Evolutionary conservation across 495 filamentous ascomycete species (phyloP).

Genomic region (Aspergillus carlsbadensis): DNA sequence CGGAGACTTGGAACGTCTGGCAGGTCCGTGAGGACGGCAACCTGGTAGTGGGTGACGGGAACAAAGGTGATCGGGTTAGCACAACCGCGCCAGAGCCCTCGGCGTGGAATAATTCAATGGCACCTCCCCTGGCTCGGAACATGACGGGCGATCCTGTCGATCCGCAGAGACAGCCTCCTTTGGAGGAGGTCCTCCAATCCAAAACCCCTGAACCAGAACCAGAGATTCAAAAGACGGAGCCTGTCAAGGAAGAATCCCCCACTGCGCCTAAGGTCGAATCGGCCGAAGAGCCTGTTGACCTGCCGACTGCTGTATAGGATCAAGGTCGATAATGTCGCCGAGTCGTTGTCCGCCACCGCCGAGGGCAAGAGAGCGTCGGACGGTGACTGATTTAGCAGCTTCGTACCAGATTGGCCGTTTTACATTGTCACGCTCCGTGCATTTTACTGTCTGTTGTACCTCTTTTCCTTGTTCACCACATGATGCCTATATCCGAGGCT

Average conservation of each 20-base stretch:
- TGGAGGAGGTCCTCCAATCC: slow-evolving; percentile 15
- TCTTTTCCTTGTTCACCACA: not conserved
- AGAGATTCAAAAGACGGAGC: slow-evolving; percentile 6
- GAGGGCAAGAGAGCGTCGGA: slow-evolving; percentile 36
- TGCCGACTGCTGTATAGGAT: slow-evolving; percentile 9
- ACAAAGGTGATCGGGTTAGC: slow-evolving; percentile 22
- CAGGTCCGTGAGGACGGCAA: slow-evolving; percentile 45
- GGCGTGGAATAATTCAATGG: slow-evolving; percentile 24
- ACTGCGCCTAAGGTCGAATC: not conserved
- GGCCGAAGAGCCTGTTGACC: slow-evolving; percentile 2
- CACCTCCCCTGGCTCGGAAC: slow-evolving; percentile 49
- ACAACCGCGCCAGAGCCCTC: slow-evolving; percentile 30
- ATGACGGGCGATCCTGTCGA: slow-evolving; percentile 55
- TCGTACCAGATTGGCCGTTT: not conserved
- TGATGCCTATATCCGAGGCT: not conserved
- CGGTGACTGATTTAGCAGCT: slow-evolving; percentile 12
- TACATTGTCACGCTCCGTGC: not conserved
- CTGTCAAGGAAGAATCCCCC: slow-evolving; percentile 6
- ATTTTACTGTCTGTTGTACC: not conserved
- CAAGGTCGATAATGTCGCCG: slow-evolving; percentile 24
- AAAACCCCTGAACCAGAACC: not conserved
- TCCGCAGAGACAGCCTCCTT: slow-evolving; percentile 16
- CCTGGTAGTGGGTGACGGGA: slow-evolving; percentile 36
- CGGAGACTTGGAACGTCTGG: slow-evolving; percentile 53
- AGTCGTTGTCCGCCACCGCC: slow-evolving; percentile 29